These are phyloP conservation scores for Stenocarpella maydis DNA, from an alignment of 2,329 filamentous ascomycete genomes.

Conservation along the genomic window DNA sequence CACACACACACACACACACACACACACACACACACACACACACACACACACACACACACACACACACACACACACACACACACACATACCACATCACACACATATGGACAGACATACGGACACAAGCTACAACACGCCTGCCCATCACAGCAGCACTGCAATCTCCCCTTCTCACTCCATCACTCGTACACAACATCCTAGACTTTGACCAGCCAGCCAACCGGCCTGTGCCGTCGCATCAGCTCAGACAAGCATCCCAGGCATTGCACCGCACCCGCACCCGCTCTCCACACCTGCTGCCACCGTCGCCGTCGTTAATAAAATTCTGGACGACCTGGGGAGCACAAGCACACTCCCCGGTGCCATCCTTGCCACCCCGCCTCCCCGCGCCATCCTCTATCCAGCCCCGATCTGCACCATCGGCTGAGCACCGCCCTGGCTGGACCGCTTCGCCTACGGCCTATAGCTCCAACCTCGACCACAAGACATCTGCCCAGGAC, in stretches of 20 bases:
- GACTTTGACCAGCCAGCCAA: background rate
- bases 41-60: background rate
- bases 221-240: slow-evolving; percentile 11
- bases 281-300: slow-evolving; percentile 3
- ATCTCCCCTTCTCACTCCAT: background rate
- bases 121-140: background rate
- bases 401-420: slow-evolving; percentile 31
- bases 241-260: slow-evolving; percentile 20
- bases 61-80: background rate
- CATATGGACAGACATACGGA: background rate
- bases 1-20: background rate
- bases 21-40: background rate
- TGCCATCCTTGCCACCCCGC: slow-evolving; percentile 33
- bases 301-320: background rate
- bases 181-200: too few relatives aligned
- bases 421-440: slow-evolving; percentile 27
- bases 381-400: slow-evolving; percentile 32
- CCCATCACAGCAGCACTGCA: background rate
- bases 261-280: slow-evolving; percentile 12
- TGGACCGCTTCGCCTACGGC: slow-evolving; percentile 1
- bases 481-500: slow-evolving; percentile 14
- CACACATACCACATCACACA: background rate
- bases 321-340: slow-evolving; percentile 2
- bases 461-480: slow-evolving; percentile 18
- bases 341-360: slow-evolving; percentile 5